Percentiles rank a stretch among this genome's conserved stretches.
phyloP scores from a whole-genome alignment of 2,329 filamentous ascomycete species.

The Diaporthe helianthi region DNA sequence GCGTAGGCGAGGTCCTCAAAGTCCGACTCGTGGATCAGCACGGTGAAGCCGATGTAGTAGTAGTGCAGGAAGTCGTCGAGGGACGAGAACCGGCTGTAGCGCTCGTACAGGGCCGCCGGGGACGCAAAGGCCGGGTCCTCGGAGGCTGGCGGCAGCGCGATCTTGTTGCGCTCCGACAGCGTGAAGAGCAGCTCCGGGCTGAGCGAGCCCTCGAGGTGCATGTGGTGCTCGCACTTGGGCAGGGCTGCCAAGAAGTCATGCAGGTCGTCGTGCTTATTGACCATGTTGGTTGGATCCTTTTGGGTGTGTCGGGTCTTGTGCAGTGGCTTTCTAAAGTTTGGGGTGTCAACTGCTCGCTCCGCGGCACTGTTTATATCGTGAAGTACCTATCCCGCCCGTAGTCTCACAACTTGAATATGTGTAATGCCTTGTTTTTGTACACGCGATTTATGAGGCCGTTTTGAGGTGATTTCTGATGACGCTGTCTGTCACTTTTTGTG shows the following conservation, averaged over 20 bases:
- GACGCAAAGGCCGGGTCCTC: slow-evolving; percentile 70
- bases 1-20: slow-evolving; percentile 76
- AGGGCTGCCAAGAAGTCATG: slow-evolving; percentile 69
- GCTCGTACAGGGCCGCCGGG: slow-evolving; percentile 61
- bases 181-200: slow-evolving; percentile 73
- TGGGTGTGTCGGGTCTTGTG: no score
- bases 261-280: slow-evolving; percentile 57
- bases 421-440: not conserved
- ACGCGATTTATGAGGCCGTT: not conserved
- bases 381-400: no score
- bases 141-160: slow-evolving; percentile 60
- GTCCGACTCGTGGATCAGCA: slow-evolving; percentile 69
- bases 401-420: no score
- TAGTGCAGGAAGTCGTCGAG: slow-evolving; percentile 81
- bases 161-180: slow-evolving; percentile 71
- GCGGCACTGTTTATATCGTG: no score
- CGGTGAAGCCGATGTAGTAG: slow-evolving; percentile 79
- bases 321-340: no score
- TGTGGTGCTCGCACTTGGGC: slow-evolving; percentile 83
- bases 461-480: not conserved
- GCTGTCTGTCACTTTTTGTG: not conserved
- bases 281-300: slow-evolving; percentile 54
- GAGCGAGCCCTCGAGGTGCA: slow-evolving; percentile 80
- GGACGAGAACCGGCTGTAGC: slow-evolving; percentile 72
- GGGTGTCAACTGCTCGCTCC: no score